phyloP scores from a whole-genome alignment of 352 stramenopile species.

The Pythium volutum region DNA sequence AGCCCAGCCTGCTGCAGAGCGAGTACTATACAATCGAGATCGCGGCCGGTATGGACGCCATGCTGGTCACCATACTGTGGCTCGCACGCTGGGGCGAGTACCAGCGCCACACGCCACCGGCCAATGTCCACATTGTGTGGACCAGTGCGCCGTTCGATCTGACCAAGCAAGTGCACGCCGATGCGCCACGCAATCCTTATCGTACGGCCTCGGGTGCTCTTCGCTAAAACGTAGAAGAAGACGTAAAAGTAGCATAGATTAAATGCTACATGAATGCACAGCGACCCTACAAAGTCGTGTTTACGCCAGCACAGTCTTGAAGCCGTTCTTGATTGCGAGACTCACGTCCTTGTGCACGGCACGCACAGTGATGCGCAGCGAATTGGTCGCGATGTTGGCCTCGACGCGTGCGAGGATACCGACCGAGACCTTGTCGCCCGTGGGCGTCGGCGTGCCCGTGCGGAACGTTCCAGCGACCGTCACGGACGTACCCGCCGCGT shows the following conservation, averaged over 20 bases:
- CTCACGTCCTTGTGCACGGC: constrained; percentile 89
- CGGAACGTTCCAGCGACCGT: constrained; percentile 90
- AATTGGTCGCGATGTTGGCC: constrained; percentile 71
- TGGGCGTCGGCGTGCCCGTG: constrained; percentile 85
- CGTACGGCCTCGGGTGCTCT: too few relatives aligned
- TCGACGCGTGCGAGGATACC: constrained; percentile 91
- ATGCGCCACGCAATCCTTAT: too few relatives aligned
- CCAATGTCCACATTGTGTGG: background rate
- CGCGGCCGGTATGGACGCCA: constrained; percentile 3
- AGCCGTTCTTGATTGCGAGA: constrained; percentile 60
- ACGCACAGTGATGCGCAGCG: constrained; percentile 89
- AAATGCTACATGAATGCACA: too few relatives aligned
- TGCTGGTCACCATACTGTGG: constrained; percentile 4
- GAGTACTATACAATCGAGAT: constrained; percentile 9
- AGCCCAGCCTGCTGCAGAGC: background rate
- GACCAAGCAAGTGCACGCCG: background rate
- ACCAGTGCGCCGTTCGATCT: background rate
- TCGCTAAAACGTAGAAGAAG: too few relatives aligned
- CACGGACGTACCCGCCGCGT: constrained; percentile 83
- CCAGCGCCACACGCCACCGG: constrained; percentile 2
- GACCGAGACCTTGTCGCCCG: constrained; percentile 93
- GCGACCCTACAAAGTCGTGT: too few relatives aligned
- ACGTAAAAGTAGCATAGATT: too few relatives aligned
- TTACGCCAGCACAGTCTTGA: constrained; percentile 54
- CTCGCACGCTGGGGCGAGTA: constrained; percentile 6